Percentiles rank a stretch among this genome's conserved stretches.
These are phyloP conservation scores for Boletus tomentosulus DNA, from an alignment of 768 basidiomycete species.

Conservation along the genomic window DNA sequence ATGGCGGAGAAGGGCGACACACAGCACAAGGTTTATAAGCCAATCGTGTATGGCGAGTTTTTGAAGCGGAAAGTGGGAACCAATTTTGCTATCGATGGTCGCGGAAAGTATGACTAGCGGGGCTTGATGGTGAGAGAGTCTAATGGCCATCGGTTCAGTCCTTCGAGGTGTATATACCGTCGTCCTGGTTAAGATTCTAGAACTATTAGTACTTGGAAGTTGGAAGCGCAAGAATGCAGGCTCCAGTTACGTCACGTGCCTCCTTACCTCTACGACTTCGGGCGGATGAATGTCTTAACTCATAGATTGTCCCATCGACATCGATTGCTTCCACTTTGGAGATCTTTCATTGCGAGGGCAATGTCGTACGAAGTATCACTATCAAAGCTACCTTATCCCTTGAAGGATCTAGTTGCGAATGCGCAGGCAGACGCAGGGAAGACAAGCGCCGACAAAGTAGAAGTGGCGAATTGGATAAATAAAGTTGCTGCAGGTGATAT, in stretches of 20 bases:
- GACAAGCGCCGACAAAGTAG: slow-evolving; percentile 56
- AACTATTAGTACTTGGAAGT: too few species aligned
- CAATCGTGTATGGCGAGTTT: slow-evolving; percentile 77
- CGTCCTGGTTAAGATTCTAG: too few species aligned
- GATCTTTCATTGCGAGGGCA: slow-evolving; percentile 13
- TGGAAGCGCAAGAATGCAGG: too few species aligned
- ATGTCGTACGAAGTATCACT: slow-evolving; percentile 57
- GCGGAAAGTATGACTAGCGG: slow-evolving; percentile 30
- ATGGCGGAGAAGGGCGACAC: slow-evolving; percentile 7
- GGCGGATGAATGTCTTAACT: slow-evolving; percentile 18
- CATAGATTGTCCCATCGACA: slow-evolving; percentile 20
- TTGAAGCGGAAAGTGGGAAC: slow-evolving; percentile 64
- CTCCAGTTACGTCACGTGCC: slow-evolving; percentile 26
- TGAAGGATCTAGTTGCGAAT: slow-evolving; percentile 54
- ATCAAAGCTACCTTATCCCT: slow-evolving; percentile 41
- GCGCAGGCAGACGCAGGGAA: slow-evolving; percentile 42
- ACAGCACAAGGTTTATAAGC: slow-evolving; percentile 34
- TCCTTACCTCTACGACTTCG: not conserved
- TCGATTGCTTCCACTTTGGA: slow-evolving; percentile 18
- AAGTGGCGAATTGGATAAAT: slow-evolving; percentile 68
- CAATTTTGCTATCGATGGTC: slow-evolving; percentile 56
- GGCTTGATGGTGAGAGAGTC: not conserved
- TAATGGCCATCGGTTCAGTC: not conserved
- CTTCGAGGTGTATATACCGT: not conserved
- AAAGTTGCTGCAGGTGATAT: slow-evolving; percentile 51